Conservation (phyloP, 495 filamentous ascomycete species). For the Xylaria cubensis region DNA sequence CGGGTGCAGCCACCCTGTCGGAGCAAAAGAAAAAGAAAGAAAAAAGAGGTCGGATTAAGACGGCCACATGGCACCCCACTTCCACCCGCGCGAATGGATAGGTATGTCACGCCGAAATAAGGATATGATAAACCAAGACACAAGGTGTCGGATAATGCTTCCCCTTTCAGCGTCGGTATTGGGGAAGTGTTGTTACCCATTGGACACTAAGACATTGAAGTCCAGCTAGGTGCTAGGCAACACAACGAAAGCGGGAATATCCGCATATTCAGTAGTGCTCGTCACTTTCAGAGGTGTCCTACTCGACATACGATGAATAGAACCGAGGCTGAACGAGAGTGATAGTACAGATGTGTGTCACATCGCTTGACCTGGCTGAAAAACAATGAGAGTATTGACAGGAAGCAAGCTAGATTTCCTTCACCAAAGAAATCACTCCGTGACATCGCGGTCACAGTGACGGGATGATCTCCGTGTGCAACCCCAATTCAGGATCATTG, state of each 20-base stretch:
- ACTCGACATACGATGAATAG: conserved; percentile 3
- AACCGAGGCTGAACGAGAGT: background rate
- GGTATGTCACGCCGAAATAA: conserved; percentile 4
- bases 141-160: conserved; percentile 16
- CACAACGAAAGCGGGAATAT: conserved; percentile 1
- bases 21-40: conserved; percentile 9
- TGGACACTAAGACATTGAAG: background rate
- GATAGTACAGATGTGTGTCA: background rate
- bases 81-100: conserved; percentile 25
- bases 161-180: conserved; percentile 8
- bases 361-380: conserved; percentile 20
- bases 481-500: conserved; percentile 15
- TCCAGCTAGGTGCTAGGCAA: background rate
- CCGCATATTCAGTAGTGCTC: background rate
- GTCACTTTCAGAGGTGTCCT: background rate
- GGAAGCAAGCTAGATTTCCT: background rate
- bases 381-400: background rate
- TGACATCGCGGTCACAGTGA: conserved; percentile 1
- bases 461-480: conserved; percentile 6
- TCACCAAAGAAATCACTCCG: background rate
- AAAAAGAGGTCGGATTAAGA: conserved; percentile 1
- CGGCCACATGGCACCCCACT: conserved; percentile 28
- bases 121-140: conserved; percentile 8
- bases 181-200: conserved; percentile 2
- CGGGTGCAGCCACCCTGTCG: background rate